Base-by-base conservation (phyloP, 1,284 basidiomycete species). In the Rhizopogon parksii region DNA sequence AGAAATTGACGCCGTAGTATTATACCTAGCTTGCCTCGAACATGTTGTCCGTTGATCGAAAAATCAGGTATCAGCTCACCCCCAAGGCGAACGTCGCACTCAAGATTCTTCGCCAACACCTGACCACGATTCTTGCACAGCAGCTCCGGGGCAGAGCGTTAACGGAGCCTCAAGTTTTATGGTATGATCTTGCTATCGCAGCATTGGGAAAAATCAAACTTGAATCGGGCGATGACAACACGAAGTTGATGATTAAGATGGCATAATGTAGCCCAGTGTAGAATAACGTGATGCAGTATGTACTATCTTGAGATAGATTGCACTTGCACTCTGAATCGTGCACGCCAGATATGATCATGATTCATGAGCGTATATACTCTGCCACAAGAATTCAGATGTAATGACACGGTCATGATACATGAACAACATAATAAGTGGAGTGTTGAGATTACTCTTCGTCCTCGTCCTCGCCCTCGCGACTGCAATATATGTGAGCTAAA, bases 1-100 rank as follows among this genome's bases (percentile, higher is more conserved):
- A 14, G 42, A 34, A 15, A 8, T 40, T 53, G 19, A 9, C 37
- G 46, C 58, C 36, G 24, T 30, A 34, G 38, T 24, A 27, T 3
- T 43, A 14, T 12, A 49, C 32, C 17, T 60, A 95, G 90, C 71
- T 91, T 36, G 72, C 83, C 15, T 83, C 91, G 0, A 77, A 87
- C 53, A 80, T 78, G 8, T 74, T 84, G n/a, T 77, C 80, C 49
- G 77, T 98, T 51, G 95, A 98, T 65, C 83, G 91, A 47, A 95
- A 91, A 68, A 76, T 95, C 67, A 83, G 80, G 55, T 91, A 88
- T 63, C 78, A 77, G 35, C 68, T 91, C 8, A 63, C 81, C 1
- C 80, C 88, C 1, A 92, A 88, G 69, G 73, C 84, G 0, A 82
- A 82, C 50, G 66, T 95, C 39, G 93, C 93, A 0, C 72, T 98